Percentiles rank a stretch among this genome's conserved stretches.
These are phyloP conservation scores for Geum urbanum DNA, from an alignment of 306 rosid genomes.

Conservation along the genomic window DNA sequence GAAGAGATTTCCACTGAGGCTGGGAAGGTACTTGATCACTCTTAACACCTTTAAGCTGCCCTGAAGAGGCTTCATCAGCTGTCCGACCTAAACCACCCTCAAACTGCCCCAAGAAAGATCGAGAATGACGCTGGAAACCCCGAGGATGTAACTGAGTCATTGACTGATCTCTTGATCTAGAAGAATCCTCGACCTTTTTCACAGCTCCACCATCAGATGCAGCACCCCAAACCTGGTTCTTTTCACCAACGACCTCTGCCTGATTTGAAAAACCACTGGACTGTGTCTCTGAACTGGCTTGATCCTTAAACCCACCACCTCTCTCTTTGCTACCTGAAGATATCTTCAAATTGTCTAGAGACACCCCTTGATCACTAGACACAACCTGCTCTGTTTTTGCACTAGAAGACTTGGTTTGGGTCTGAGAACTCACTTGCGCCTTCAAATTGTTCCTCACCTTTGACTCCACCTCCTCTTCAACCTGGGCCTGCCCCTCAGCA, in stretches of 20 bases:
- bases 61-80: slow-evolving; percentile 38
- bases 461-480: slow-evolving; percentile 29
- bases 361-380: slow-evolving; percentile 44
- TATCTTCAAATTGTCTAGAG: slow-evolving; percentile 24
- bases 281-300: slow-evolving; percentile 28
- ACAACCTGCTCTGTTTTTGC: slow-evolving; percentile 34
- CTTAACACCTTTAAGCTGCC: slow-evolving; percentile 33
- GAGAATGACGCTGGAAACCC: slow-evolving; percentile 59
- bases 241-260: slow-evolving; percentile 26
- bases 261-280: slow-evolving; percentile 27
- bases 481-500: slow-evolving; percentile 18
- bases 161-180: slow-evolving; percentile 42
- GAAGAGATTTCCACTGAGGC: slow-evolving; percentile 39
- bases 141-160: slow-evolving; percentile 44
- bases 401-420: slow-evolving; percentile 24
- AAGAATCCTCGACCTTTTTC: slow-evolving; percentile 39
- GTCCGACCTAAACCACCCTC: slow-evolving; percentile 56
- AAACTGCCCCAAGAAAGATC: slow-evolving; percentile 69
- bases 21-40: slow-evolving; percentile 47
- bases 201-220: slow-evolving; percentile 38
- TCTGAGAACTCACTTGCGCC: slow-evolving; percentile 35
- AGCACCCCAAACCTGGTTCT: slow-evolving; percentile 25
- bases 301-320: slow-evolving; percentile 26
- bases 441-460: slow-evolving; percentile 33
- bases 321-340: slow-evolving; percentile 28